phyloP scores from a whole-genome alignment of 176 grass and related monocot genomes.

The Echinochloa phyllopogon region DNA sequence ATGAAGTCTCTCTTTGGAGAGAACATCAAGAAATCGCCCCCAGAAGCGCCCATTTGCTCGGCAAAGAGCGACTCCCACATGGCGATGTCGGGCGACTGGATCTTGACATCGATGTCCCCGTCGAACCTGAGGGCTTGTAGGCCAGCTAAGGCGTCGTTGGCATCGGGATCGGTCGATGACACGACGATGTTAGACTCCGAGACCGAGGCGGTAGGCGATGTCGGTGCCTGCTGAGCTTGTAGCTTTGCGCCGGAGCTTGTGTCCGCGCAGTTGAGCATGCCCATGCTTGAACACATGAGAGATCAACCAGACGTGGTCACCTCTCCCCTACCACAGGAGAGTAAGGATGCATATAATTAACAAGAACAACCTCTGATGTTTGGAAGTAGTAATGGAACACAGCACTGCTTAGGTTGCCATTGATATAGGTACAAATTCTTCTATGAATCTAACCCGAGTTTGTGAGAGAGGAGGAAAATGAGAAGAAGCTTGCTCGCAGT shows the following conservation, averaged over 20 bases:
- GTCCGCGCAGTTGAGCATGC: conserved; percentile 39
- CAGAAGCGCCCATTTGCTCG: conserved; percentile 49
- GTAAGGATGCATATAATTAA: conserved; percentile 21
- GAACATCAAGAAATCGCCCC: conserved; percentile 63
- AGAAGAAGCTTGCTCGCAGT: neutral
- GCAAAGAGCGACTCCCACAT: conserved; percentile 71
- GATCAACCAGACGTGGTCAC: neutral
- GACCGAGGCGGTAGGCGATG: conserved; percentile 56
- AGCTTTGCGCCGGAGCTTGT: conserved; percentile 37
- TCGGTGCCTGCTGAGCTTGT: conserved; percentile 21
- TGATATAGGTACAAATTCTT: neutral
- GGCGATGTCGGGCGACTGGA: conserved; percentile 63
- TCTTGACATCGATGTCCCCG: conserved; percentile 50
- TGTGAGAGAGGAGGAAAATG: neutral
- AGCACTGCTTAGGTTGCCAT: conserved; percentile 9
- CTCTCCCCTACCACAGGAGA: neutral
- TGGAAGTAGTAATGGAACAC: neutral
- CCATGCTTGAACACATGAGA: conserved; percentile 56
- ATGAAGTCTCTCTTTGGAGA: conserved; percentile 61
- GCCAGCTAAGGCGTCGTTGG: conserved; percentile 46
- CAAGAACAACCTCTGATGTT: neutral
- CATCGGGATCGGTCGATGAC: conserved; percentile 38
- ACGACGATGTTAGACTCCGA: conserved; percentile 65
- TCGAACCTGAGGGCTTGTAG: conserved; percentile 62
- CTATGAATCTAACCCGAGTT: neutral